Evolutionary conservation across 306 rosid genomes (phyloP), one percentile per base, ranked within the genome.

Genomic region (Gillenia trifoliata): DNA sequence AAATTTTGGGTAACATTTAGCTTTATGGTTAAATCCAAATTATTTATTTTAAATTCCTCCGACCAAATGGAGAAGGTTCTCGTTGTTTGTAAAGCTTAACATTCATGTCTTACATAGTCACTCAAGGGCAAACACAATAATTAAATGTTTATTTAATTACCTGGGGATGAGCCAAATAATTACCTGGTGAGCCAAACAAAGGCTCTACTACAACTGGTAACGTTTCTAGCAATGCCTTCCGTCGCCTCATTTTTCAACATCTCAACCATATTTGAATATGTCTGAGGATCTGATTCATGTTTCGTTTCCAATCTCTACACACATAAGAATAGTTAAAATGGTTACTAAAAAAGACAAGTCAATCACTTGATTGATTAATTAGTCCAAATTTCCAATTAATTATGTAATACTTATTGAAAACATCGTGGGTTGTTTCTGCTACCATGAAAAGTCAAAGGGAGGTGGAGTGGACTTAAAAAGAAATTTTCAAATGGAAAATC

Each of bases 151-250:
- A 11, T 15, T 40, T 6, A 38, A 61, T 59, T 43, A 74, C 77
- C 70, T 43, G 41, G 41, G 8, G 26, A 11, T 3, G 3, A 74
- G 25, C 61, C 45, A 62, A 26, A 45, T 15, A 52, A 16, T 79
- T 78, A 91, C 98, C 97, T 89, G 68, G 96, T 86, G 54, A 91
- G 96, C 98, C 97, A 93, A 68, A 89, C 86, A 76, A 93, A 33
- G 72, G 98, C 86, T 82, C 78, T 89, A 77, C 96, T 89, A 61
- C 89, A 90, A 73, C 96, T 89, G 45, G 41, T 26, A 16, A 75
- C 78, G 54, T 87, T 84, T 79, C 83, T 83, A 62, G 92, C 83
- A 17, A 1, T 82, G 70, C 93, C 93, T 76, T 89, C 83, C 22
- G 29, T 85, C 50, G 75, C 73, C 81, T 94, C 99, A 65, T 75